Percentiles rank a stretch among this genome's conserved stretches.
Conservation (phyloP, 1,284 basidiomycete species). For the Tremellales sp. region DNA sequence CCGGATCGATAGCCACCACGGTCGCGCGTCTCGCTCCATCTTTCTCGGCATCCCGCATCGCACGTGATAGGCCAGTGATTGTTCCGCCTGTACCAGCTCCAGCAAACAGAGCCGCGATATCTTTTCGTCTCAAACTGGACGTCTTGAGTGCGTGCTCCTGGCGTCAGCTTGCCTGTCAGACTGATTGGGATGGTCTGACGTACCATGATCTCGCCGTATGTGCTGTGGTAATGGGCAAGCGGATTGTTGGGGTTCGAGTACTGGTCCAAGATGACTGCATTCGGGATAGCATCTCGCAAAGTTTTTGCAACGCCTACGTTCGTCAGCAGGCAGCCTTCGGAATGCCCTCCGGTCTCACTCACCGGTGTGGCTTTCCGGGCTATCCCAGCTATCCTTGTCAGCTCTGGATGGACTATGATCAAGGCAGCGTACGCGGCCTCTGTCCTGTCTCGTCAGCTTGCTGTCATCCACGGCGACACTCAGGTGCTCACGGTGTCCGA, state of each 20-base stretch:
- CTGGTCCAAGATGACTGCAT: constrained; percentile 89
- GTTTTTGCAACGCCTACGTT: constrained; percentile 72
- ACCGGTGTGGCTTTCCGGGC: constrained; percentile 84
- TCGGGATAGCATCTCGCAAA: constrained; percentile 72
- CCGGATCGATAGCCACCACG: constrained; percentile 87
- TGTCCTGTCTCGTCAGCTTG: constrained; percentile 23
- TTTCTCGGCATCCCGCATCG: constrained; percentile 60
- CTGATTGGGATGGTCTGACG: constrained; percentile 6
- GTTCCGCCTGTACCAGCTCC: constrained; percentile 95
- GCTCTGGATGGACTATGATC: not conserved
- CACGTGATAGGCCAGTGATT: constrained; percentile 77
- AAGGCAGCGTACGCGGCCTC: constrained; percentile 35
- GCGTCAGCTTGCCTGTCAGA: not conserved
- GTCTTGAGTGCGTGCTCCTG: constrained; percentile 45
- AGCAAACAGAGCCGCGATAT: constrained; percentile 79
- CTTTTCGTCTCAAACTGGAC: constrained; percentile 47
- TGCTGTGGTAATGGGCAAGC: constrained; percentile 78
- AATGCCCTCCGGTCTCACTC: too few relatives aligned
- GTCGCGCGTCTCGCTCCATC: constrained; percentile 18
- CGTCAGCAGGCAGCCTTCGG: not conserved
- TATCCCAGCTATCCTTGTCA: constrained; percentile 44
- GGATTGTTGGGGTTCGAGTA: constrained; percentile 73
- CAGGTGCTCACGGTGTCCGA: constrained; percentile 74
- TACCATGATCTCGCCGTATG: constrained; percentile 81
- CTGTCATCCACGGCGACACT: not conserved